Base-by-base conservation (phyloP, 306 rosid genomes). In the Benincasa hispida region DNA sequence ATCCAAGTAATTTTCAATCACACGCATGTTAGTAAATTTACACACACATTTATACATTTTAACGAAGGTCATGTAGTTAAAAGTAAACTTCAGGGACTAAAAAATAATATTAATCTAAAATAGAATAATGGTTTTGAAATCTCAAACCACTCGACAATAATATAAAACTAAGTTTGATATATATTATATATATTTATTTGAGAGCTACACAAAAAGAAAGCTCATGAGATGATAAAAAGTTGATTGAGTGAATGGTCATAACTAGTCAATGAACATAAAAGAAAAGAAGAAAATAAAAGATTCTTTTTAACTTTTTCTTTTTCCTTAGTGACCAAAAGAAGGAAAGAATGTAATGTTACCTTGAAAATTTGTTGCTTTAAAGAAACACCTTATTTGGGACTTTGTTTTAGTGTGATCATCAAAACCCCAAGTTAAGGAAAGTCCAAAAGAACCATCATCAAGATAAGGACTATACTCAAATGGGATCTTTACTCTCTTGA, bases 401-500 rank as follows among this genome's bases (percentile, higher is more conserved):
- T n/a, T 30, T 39, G 74, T 24, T 72, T 48, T 48, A 15, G 24
- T 24, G 11, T 72, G 59, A 27, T 45, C 13, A 39, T 41, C 75
- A 72, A 47, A 2, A 11, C 58, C 76, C 97, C 97, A 90, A 19
- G 88, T 86, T 24, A 91, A 87, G 76, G 84, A 74, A 22, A 91
- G 93, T 77, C 98, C 98, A 60, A 93, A 88, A 22, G 84, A 84
- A 8, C 82, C 86, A 32, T 85, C 97, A 48, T 88, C 80, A 54
- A 93, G 77, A 76, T 84, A 93, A 32, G 96, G 96, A 35, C 90
- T 91, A 56, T 87, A 93, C 54, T 24, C 78, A 47, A 90, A 88
- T 47, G 98, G 98, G 78, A 93, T 89, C 2, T 84, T 81, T 21
- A 88, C 81, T 10, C 91, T 90, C 80, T 82, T 93, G 80, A 91